Evolutionary conservation across 805 yeast genomes (phyloP), one percentile per base, ranked within the genome.

Genomic region (Babjeviella inositovora): DNA sequence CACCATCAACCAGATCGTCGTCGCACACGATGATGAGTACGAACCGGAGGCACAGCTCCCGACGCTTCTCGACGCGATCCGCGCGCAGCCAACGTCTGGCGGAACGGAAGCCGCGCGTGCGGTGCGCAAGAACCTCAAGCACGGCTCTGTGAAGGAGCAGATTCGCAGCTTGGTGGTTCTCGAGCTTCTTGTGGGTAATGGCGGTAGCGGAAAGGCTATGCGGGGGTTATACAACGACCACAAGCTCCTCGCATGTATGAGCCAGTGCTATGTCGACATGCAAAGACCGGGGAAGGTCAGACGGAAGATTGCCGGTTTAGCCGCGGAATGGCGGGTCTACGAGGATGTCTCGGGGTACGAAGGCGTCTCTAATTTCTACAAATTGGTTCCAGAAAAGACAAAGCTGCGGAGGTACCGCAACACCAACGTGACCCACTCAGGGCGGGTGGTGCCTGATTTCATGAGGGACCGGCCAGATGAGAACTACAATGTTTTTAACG

Each of bases 61-160:
- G 9, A 76, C 68, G 30, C 52, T 77, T 22, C 34, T 75, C 17
- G 70, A 72, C 22, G 57, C 70, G 13, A 60, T 67, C 25, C 45
- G 42, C 22, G 33, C 53, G 14, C 53, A 56, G 25, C 31, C 25
- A 9, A 34, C 34, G 19, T 41, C 45, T 1, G 61, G 72, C 5
- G 54, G 72, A 23, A 45, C 57, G 16, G 99, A 90, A 43, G 87
- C 92, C 2, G 96, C 96, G 0, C 58, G 97, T 20, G 92, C 94
- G 1, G 51, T 90, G 12, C 62, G 98, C 23, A 90, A 90, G 56
- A 70, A 72, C 38, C 51, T 90, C 40, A 90, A 92, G 49, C 77
- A 87, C 40, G 97, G 96, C n/a, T 39, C 57, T 3, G 41, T 47
- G 4, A 47, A 52, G 11, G 75, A 74, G 32, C 93, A 80, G 42